A percentile compares a stretch with the other conserved stretches of the same genome.
Evolutionary conservation across 2,329 filamentous ascomycete genomes (phyloP).

Genomic region (Lachnellula suecica): DNA sequence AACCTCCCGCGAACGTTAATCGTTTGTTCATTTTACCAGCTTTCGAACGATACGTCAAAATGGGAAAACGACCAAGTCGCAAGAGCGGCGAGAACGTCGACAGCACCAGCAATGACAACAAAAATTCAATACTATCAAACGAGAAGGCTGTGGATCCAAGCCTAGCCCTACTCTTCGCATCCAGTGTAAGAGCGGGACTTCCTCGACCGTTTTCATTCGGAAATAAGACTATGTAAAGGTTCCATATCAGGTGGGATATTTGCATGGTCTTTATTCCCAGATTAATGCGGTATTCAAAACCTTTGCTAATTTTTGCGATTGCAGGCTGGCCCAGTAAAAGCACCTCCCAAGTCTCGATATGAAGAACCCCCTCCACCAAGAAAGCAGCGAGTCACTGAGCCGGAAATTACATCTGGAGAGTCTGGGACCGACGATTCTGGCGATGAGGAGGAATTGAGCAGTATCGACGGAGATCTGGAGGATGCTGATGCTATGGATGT

Average conservation of each 20-base stretch:
- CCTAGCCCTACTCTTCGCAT: constrained; percentile 68
- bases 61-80: constrained; percentile 33
- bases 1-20: neutral
- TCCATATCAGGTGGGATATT: no score
- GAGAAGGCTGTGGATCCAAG: constrained; percentile 63
- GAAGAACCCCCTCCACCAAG: constrained; percentile 33
- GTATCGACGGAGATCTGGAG: constrained; percentile 35
- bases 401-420: constrained; percentile 36
- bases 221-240: no score
- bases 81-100: constrained; percentile 22
- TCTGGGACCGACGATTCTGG: constrained; percentile 37
- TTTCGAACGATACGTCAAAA: constrained; percentile 14
- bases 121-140: constrained; percentile 32
- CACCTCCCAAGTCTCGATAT: constrained; percentile 32
- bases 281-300: no score
- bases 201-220: no score
- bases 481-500: constrained; percentile 31
- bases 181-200: constrained; percentile 59
- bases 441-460: constrained; percentile 36
- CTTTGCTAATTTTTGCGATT: constrained; percentile 1
- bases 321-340: constrained; percentile 37
- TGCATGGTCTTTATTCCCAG: no score
- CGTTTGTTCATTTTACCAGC: neutral
- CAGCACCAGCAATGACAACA: constrained; percentile 19
- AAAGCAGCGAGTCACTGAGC: constrained; percentile 26